phyloP scores from a whole-genome alignment of 805 yeast genomes.

The Candida arabinofermentans region DNA sequence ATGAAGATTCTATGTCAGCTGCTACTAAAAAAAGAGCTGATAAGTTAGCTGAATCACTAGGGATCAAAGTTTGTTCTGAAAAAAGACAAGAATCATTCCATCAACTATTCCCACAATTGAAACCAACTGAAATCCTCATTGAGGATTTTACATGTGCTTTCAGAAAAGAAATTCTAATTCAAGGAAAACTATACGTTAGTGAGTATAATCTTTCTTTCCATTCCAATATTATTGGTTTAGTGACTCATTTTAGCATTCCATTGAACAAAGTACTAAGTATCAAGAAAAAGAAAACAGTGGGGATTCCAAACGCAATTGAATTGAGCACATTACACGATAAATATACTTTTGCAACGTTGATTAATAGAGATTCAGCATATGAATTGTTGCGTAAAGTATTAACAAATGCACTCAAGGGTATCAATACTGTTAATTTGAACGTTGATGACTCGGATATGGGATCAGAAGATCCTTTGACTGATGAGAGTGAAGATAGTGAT shows the following conservation, averaged over 20 bases:
- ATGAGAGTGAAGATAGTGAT: constrained; percentile 14
- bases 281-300: constrained; percentile 59
- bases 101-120: constrained; percentile 49
- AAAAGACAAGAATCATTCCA: constrained; percentile 61
- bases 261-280: constrained; percentile 59
- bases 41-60: constrained; percentile 16
- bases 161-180: constrained; percentile 60
- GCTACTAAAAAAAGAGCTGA: constrained; percentile 7
- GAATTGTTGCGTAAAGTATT: constrained; percentile 56
- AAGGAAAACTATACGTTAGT: constrained; percentile 60
- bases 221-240: constrained; percentile 65
- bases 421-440: constrained; percentile 19
- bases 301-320: constrained; percentile 67
- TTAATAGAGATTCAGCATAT: constrained; percentile 53
- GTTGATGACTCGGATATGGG: constrained; percentile 32
- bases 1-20: constrained; percentile 1
- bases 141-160: constrained; percentile 64
- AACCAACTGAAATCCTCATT: constrained; percentile 47
- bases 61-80: constrained; percentile 36
- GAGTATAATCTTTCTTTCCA: constrained; percentile 53
- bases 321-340: constrained; percentile 60
- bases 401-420: constrained; percentile 37
- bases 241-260: constrained; percentile 54
- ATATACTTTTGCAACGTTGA: constrained; percentile 61
- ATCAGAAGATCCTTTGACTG: constrained; percentile 28